phyloP scores from a whole-genome alignment of 2,329 filamentous ascomycete genomes.

The Aspergillus felis region DNA sequence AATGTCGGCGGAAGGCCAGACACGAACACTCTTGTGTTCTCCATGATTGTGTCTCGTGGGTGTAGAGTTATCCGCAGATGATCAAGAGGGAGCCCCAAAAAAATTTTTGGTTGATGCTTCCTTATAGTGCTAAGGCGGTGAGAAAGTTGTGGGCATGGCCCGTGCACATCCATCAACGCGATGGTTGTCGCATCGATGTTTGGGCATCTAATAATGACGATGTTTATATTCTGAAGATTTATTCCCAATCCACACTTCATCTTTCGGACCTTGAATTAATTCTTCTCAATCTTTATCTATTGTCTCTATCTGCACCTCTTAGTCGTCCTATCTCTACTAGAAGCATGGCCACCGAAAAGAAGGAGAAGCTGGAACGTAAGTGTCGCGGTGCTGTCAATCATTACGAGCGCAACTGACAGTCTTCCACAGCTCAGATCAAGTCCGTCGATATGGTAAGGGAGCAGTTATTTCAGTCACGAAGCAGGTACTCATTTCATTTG shows the following conservation, averaged over 20 bases:
- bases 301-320: background rate
- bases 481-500: constrained; percentile 10
- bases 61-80: constrained; percentile 1
- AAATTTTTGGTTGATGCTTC: constrained; percentile 16
- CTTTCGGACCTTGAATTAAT: background rate
- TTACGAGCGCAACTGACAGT: constrained; percentile 6
- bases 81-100: constrained; percentile 8
- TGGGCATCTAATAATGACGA: background rate
- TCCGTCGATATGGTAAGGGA: constrained; percentile 89
- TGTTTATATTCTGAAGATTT: background rate
- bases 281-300: background rate
- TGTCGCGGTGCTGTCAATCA: constrained; percentile 1
- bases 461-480: constrained; percentile 6
- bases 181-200: constrained; percentile 9
- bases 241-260: background rate
- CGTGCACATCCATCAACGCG: constrained; percentile 17
- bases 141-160: constrained; percentile 19
- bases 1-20: constrained; percentile 78
- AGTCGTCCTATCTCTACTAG: background rate
- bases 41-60: constrained; percentile 48
- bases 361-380: constrained; percentile 74
- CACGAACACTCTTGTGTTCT: constrained; percentile 72
- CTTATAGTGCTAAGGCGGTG: constrained; percentile 34
- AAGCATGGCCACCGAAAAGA: constrained; percentile 49
- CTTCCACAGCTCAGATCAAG: constrained; percentile 79